phyloP scores from a whole-genome alignment of 2,329 filamentous ascomycete genomes.

The Arthroderma uncinatum region DNA sequence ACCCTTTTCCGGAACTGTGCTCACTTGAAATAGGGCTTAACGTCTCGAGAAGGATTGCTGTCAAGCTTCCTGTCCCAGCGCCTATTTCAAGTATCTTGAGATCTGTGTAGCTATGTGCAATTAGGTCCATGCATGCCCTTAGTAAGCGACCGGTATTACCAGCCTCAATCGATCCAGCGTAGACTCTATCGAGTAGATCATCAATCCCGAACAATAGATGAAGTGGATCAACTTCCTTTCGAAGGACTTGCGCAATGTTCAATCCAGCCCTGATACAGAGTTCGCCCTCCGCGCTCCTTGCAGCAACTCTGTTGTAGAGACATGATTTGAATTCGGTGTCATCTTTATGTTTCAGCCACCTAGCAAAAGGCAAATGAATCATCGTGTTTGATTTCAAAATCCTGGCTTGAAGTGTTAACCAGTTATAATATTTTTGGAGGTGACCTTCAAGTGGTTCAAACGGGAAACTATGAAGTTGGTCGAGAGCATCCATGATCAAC shows the following conservation, averaged over 20 bases:
- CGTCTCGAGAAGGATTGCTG: conserved; percentile 6
- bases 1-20: neutral
- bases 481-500: conserved; percentile 22
- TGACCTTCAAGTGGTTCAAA: conserved; percentile 18
- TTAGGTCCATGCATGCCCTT: conserved; percentile 18
- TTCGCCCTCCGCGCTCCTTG: conserved; percentile 22
- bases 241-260: conserved; percentile 22
- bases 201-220: conserved; percentile 26
- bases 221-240: conserved; percentile 23
- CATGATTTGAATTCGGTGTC: conserved; percentile 17
- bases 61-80: conserved; percentile 16
- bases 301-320: conserved; percentile 18
- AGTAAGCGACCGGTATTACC: conserved; percentile 9
- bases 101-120: conserved; percentile 21
- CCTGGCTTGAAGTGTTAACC: conserved; percentile 19
- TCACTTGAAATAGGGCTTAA: conserved; percentile 7
- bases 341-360: conserved; percentile 17
- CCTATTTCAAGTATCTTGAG: conserved; percentile 17
- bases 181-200: conserved; percentile 22
- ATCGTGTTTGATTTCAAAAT: conserved; percentile 18
- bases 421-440: conserved; percentile 22
- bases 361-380: conserved; percentile 17
- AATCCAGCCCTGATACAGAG: conserved; percentile 24
- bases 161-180: conserved; percentile 11
- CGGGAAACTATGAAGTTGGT: conserved; percentile 15